A percentile compares a stretch with the other conserved stretches of the same genome.
Evolutionary conservation across 768 basidiomycete species (phyloP).

Genomic region (Mycena floridula): DNA sequence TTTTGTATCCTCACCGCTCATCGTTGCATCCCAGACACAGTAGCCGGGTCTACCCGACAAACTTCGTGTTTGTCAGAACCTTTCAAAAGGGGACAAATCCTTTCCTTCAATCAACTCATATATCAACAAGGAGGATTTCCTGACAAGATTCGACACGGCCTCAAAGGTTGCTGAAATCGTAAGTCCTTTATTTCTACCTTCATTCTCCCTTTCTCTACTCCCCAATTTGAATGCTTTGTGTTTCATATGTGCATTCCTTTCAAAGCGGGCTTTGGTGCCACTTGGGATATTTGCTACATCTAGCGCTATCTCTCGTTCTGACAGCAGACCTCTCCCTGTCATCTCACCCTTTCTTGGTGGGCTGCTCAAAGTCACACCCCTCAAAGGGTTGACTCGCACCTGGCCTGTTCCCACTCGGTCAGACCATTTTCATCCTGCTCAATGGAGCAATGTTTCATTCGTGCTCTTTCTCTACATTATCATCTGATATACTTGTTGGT

Average conservation of each 20-base stretch:
- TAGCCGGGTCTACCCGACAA: conserved; percentile 8
- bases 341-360: neutral
- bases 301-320: neutral
- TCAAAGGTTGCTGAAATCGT: conserved; percentile 8
- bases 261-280: neutral
- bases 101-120: conserved; percentile 10
- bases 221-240: neutral
- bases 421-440: neutral
- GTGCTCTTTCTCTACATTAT: neutral
- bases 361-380: neutral
- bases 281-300: neutral
- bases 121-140: conserved; percentile 13
- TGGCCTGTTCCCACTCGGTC: neutral
- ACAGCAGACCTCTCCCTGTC: neutral
- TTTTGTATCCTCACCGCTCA: conserved; percentile 23
- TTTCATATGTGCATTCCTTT: too few relatives aligned
- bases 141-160: conserved; percentile 10
- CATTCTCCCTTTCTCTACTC: neutral
- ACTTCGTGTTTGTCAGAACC: conserved; percentile 14
- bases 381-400: neutral
- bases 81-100: conserved; percentile 11
- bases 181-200: too few relatives aligned
- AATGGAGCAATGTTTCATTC: too few relatives aligned
- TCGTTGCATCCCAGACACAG: conserved; percentile 8
- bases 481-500: neutral